Evolutionary conservation across 2,329 filamentous ascomycete species (phyloP).

Genomic region (Clarireedia paspali): DNA sequence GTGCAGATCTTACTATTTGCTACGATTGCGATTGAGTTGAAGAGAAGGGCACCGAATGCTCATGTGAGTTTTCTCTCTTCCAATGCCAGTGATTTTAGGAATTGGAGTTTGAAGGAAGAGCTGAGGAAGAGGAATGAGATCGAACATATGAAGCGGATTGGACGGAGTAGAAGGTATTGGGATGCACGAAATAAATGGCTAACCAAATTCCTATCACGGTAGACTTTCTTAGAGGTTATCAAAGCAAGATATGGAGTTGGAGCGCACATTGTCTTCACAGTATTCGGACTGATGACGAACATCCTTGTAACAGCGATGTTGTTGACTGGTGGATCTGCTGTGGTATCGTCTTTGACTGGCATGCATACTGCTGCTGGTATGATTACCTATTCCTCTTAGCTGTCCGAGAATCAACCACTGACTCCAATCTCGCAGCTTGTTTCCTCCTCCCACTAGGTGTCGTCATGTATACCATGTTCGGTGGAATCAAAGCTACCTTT

Average conservation of each 20-base stretch:
- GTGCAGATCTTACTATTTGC: slow-evolving; percentile 87
- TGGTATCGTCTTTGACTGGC: slow-evolving; percentile 63
- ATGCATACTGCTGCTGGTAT: slow-evolving; percentile 63
- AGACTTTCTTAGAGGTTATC: slow-evolving; percentile 73
- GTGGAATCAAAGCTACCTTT: slow-evolving; percentile 81
- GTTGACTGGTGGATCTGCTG: slow-evolving; percentile 74
- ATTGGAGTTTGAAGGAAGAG: neutral
- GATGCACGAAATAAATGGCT: too few species aligned
- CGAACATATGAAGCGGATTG: too few species aligned
- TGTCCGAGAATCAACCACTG: neutral
- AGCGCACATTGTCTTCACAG: slow-evolving; percentile 71
- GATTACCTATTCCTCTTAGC: neutral
- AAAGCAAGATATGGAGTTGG: slow-evolving; percentile 67
- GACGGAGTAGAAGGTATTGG: too few species aligned
- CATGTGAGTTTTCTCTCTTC: slow-evolving; percentile 38
- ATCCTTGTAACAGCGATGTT: slow-evolving; percentile 86
- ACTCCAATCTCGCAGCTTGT: slow-evolving; percentile 40
- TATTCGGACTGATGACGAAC: slow-evolving; percentile 78
- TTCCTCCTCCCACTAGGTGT: slow-evolving; percentile 78
- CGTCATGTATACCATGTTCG: slow-evolving; percentile 68
- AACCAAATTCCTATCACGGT: neutral
- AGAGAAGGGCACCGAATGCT: slow-evolving; percentile 78
- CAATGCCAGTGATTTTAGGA: neutral
- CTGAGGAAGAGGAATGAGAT: neutral
- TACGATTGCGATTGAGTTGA: slow-evolving; percentile 83